A percentile compares a stretch with the other conserved stretches of the same genome.
phyloP scores from a whole-genome alignment of 2,329 filamentous ascomycete genomes.

The Xylaria sp. region DNA sequence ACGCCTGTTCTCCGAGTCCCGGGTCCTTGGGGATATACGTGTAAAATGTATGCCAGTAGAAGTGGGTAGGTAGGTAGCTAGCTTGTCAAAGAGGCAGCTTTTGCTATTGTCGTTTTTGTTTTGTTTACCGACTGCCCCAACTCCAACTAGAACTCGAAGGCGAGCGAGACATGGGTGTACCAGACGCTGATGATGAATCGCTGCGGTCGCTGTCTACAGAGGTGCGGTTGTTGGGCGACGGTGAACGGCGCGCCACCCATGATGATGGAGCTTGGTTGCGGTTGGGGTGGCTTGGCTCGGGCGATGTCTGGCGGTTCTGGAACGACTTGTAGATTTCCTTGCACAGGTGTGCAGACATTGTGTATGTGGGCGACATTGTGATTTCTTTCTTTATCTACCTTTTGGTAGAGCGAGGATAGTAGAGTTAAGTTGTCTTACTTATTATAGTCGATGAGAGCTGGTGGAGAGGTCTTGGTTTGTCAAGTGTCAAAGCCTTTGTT shows the following conservation, averaged over 20 bases:
- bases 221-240: constrained; percentile 55
- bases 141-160: constrained; percentile 51
- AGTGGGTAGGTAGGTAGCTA: background rate
- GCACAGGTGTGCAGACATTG: constrained; percentile 70
- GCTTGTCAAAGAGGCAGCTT: background rate
- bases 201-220: constrained; percentile 60
- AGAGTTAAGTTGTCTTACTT: background rate
- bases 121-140: constrained; percentile 44
- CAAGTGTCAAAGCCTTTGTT: background rate
- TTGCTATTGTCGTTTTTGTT: background rate
- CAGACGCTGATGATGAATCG: constrained; percentile 42
- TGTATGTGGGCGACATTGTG: constrained; percentile 67
- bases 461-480: constrained; percentile 5
- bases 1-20: constrained; percentile 8
- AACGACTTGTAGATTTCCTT: constrained; percentile 70
- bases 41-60: background rate
- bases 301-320: constrained; percentile 59
- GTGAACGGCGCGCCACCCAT: constrained; percentile 45
- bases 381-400: constrained; percentile 14
- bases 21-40: background rate
- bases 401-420: background rate
- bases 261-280: constrained; percentile 42
- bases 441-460: constrained; percentile 7
- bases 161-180: constrained; percentile 46
- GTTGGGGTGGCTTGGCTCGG: constrained; percentile 44